A percentile compares a stretch with the other conserved stretches of the same genome.
Conservation (phyloP, 331 rosid genomes). For the Cydonia oblonga region DNA sequence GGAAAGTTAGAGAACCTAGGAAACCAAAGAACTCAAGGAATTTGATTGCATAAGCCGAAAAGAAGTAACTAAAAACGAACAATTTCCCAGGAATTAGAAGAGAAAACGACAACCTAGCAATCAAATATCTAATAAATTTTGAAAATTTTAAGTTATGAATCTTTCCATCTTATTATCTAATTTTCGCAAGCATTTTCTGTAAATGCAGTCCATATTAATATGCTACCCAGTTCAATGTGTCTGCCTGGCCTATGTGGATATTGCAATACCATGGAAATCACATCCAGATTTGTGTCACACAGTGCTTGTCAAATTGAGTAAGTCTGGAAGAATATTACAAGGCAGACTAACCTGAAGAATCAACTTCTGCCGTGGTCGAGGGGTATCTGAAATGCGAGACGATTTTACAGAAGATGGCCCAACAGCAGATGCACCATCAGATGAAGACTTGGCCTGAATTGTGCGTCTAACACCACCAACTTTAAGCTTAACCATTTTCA, state of each 20-base stretch:
- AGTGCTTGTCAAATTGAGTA: background rate
- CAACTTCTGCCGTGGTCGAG: constrained; percentile 17
- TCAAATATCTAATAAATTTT: background rate
- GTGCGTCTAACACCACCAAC: constrained; percentile 22
- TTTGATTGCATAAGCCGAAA: background rate
- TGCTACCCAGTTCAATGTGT: background rate
- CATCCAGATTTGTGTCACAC: background rate
- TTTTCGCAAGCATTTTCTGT: background rate
- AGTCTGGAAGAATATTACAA: background rate
- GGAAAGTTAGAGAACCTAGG: background rate
- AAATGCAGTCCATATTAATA: background rate
- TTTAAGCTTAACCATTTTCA: constrained; percentile 36
- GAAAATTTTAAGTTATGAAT: background rate
- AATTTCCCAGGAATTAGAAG: background rate
- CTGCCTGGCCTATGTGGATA: background rate
- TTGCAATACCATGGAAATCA: background rate
- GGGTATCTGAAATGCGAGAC: constrained; percentile 25
- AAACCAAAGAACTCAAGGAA: background rate
- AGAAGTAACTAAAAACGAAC: background rate
- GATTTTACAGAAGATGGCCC: constrained; percentile 20
- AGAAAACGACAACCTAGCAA: background rate
- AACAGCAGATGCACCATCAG: constrained; percentile 27
- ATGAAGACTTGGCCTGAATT: constrained; percentile 24
- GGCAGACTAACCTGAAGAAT: constrained; percentile 19
- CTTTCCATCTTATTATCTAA: background rate